Evolutionary conservation across 2,329 filamentous ascomycete genomes (phyloP), one percentile per base, ranked within the genome.

Genomic region (Fusarium tricinctum): DNA sequence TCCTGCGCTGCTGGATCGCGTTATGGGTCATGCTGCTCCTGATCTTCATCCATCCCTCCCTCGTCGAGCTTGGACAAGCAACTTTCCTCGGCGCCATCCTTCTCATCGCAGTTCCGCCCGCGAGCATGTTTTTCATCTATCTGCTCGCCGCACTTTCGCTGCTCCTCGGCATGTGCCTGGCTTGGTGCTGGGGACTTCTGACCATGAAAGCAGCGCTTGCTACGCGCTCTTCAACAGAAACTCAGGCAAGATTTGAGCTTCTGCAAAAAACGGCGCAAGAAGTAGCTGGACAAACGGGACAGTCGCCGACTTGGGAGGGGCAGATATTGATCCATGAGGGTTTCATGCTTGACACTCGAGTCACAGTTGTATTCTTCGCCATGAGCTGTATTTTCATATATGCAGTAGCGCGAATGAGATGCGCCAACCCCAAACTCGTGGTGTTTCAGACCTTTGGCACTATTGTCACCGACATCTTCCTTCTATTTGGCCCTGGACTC

Each of bases 151-250:
- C 78, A 0, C 35, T 82, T 1, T 80, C 83, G 1, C 73, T 85
- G 6, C 72, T 85, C 5, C 14, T 84, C 3, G 83, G 83, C 19
- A 82, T 85, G 71, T 80, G 77, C 32, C 68, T 84, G 0, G 83
- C 79, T 6, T 85, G 83, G 83, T 82, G 77, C 7, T 86, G 83
- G 83, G 84, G 83, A 5, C 74, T 83, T 3, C 73, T 85, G 45
- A 75, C 78, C 0, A 85, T 84, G 82, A 83, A 84, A 60, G 83
- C 82, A 3, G 84, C 83, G 4, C 61, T 79, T 10, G 81, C 82
- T 2, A 78, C 79, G 3, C 75, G 83, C 15, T 77, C 83, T 3
- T 75, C 74, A 6, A 71, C 76, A 0, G 79, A 81, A 9, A 81
- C 79, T 0, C 75, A 79, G 47, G 75, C 76, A 1, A 69, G 62